Conservation (phyloP, 768 basidiomycete species). For the Filobasidium floriforme region DNA sequence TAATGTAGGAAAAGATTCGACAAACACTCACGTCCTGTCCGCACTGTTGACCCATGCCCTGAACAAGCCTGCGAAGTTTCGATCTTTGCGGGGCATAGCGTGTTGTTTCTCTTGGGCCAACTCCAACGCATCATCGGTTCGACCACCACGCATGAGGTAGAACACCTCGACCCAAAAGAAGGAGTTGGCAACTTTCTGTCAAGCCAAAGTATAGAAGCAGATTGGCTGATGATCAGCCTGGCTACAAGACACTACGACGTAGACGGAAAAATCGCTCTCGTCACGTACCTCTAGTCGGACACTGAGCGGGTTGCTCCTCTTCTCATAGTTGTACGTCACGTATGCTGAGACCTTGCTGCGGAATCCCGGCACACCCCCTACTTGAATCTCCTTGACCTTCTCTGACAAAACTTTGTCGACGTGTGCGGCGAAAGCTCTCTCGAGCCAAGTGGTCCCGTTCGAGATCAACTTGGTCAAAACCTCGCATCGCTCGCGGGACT, state of each 20-base stretch:
- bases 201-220: neutral
- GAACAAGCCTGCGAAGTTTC: constrained; percentile 73
- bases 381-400: constrained; percentile 69
- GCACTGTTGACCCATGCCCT: constrained; percentile 73
- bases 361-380: constrained; percentile 86
- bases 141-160: constrained; percentile 80
- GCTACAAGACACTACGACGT: no score
- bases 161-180: constrained; percentile 93
- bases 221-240: no score
- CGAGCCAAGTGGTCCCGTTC: constrained; percentile 43
- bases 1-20: neutral
- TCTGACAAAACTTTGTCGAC: constrained; percentile 75
- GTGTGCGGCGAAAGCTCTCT: constrained; percentile 34
- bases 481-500: constrained; percentile 7
- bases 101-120: constrained; percentile 65
- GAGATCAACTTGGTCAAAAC: neutral
- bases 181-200: constrained; percentile 70
- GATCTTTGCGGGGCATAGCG: constrained; percentile 61
- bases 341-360: constrained; percentile 85
- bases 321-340: constrained; percentile 66
- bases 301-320: constrained; percentile 62
- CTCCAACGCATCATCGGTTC: constrained; percentile 67
- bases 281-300: constrained; percentile 68
- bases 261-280: neutral
- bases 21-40: constrained; percentile 58